These are phyloP conservation scores for Pichia deserticola DNA, from an alignment of 805 yeast species.

Conservation along the genomic window DNA sequence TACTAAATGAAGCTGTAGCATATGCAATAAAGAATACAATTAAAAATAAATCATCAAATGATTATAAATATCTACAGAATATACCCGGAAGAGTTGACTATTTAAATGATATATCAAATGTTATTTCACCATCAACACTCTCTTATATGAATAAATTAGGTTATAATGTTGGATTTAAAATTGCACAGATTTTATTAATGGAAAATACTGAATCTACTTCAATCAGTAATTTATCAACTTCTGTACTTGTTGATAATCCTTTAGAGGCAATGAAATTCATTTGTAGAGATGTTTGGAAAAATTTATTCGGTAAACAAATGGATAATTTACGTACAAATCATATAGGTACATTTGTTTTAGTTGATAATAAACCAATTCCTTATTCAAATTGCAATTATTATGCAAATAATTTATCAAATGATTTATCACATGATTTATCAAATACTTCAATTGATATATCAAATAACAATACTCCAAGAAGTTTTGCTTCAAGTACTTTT, in stretches of 20 bases:
- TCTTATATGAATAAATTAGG: conserved; percentile 12
- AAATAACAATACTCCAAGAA: too few species aligned
- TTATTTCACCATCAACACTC: background rate
- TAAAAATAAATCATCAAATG: background rate
- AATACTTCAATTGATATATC: too few species aligned
- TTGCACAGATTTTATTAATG: conserved; percentile 29
- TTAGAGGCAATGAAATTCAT: conserved; percentile 85
- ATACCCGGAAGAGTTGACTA: background rate
- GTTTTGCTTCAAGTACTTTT: too few species aligned
- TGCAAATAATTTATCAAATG: background rate
- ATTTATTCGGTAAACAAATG: conserved; percentile 75
- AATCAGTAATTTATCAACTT: conserved; percentile 1
- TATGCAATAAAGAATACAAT: conserved; percentile 2
- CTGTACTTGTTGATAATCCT: conserved; percentile 21
- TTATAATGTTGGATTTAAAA: conserved; percentile 10
- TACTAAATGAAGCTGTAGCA: conserved; percentile 6
- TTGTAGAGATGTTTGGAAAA: conserved; percentile 87
- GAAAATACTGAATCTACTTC: conserved; percentile 28
- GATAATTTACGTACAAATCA: conserved; percentile 92
- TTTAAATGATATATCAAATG: background rate
- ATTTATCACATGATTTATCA: too few species aligned
- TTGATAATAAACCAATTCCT: conserved; percentile 42
- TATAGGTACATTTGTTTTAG: conserved; percentile 71
- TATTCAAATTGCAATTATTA: conserved; percentile 1
- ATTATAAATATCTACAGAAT: background rate